Evolutionary conservation across 129 eudicot genomes (phyloP), one percentile per base, ranked within the genome.

Genomic region (Flaveria brownii): DNA sequence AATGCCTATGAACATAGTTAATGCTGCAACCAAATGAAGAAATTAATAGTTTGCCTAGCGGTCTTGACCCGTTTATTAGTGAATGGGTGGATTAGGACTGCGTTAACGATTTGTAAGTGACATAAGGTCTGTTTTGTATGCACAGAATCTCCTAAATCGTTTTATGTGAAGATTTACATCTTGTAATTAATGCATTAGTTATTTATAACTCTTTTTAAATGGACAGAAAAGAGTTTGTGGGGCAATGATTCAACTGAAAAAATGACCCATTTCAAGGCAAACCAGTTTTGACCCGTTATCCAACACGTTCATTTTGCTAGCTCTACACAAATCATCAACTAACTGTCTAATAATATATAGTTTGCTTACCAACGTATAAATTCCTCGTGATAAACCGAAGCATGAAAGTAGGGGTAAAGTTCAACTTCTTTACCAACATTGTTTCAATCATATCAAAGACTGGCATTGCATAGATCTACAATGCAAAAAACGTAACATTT

Each of bases 391-490:
- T 51, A 64, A 87, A 87, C 17, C 96, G 86, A 55, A 89, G 78
- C 17, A 46, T 41, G 60, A 75, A 76, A 50, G 57, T 87, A 8
- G 96, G 96, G 67, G 79, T 45, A 69, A 89, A 89, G 12, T 73
- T 51, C 45, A 89, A 42, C 73, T 81, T 89, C 85, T 87, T 89
- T 7, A 87, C 92, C 74, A 89, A 82, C 54, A 87, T 47, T 0
- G 96, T 85, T 68, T 89, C 96, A 2, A 87, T 64, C 92, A 89
- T 87, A 69, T 89, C 96, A 49, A 89, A 89, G 26, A 89, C 96
- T 1, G 96, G 96, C 91, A 89, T 89, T 15, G 96, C 96, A 39
- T 87, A 89, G 61, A 89, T 74, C 92, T 89, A 49, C 77, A 77
- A 0, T 0, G 50, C 2, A 50, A 47, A 8, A 68, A 68, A 17